Conservation (phyloP, 2,329 filamentous ascomycete species). For the Blastomyces percursus region DNA sequence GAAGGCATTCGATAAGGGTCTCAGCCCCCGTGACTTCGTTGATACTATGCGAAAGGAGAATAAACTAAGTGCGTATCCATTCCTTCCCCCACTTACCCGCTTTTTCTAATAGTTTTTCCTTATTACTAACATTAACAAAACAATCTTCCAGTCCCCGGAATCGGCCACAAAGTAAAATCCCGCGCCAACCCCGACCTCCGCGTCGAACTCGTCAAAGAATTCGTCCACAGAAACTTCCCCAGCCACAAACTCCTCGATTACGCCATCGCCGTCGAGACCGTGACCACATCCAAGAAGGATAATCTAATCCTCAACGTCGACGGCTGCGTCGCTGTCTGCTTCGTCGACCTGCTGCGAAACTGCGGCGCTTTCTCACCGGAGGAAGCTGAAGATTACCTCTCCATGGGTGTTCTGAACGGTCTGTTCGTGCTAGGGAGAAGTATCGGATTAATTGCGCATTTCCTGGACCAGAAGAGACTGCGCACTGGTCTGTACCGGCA, state of each 20-base stretch:
- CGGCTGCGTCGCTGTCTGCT: slow-evolving; percentile 96
- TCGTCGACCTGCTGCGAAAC: slow-evolving; percentile 94
- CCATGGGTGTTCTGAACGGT: slow-evolving; percentile 98
- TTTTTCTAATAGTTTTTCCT: slow-evolving; percentile 41
- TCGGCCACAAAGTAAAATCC: slow-evolving; percentile 98
- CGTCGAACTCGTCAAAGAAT: slow-evolving; percentile 99
- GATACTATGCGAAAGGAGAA: slow-evolving; percentile 99
- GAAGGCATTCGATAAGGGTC: slow-evolving; percentile 94
- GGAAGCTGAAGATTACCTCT: slow-evolving; percentile 97
- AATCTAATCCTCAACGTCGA: slow-evolving; percentile 99
- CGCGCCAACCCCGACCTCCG: slow-evolving; percentile 99
- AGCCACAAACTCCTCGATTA: slow-evolving; percentile 98
- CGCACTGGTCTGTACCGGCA: slow-evolving; percentile 97
- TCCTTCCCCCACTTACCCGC: background rate
- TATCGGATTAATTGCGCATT: slow-evolving; percentile 99
- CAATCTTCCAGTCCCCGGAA: slow-evolving; percentile 65
- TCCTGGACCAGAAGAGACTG: slow-evolving; percentile 98
- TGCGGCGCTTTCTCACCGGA: slow-evolving; percentile 92
- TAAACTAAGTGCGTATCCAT: slow-evolving; percentile 63
- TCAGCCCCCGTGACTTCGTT: slow-evolving; percentile 96
- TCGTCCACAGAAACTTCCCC: slow-evolving; percentile 94
- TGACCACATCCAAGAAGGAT: slow-evolving; percentile 99
- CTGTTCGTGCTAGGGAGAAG: slow-evolving; percentile 94
- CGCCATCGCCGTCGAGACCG: slow-evolving; percentile 91
- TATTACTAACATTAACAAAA: slow-evolving; percentile 1